Conservation (phyloP, 768 basidiomycete genomes). For the Dioszegia aurantiaca region DNA sequence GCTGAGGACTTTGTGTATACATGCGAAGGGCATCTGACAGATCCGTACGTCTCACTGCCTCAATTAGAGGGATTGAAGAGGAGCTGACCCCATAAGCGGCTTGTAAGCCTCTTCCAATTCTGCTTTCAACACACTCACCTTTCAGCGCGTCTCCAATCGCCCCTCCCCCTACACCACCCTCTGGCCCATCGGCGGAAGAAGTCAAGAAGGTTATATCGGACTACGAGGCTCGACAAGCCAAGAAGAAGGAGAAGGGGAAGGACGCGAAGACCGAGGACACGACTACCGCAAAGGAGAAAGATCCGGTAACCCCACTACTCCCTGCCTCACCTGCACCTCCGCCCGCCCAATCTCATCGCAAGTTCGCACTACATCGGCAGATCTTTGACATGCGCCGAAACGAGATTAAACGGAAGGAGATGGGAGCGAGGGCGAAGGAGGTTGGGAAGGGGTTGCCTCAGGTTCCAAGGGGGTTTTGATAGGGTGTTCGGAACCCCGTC, state of each 20-base stretch:
- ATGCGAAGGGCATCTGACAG: conserved; percentile 75
- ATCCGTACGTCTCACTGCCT: conserved; percentile 61
- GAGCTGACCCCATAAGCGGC: conserved; percentile 13
- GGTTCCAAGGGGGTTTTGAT: conserved; percentile 13
- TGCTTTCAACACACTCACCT: conserved; percentile 22
- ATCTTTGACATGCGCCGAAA: conserved; percentile 74
- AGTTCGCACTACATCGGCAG: conserved; percentile 76
- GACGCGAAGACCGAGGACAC: conserved; percentile 26
- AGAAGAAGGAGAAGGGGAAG: conserved; percentile 55
- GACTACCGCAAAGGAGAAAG: conserved; percentile 26
- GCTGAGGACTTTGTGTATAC: conserved; percentile 82
- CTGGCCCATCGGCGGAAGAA: conserved; percentile 51
- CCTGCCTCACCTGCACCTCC: conserved; percentile 23
- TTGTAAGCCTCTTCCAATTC: conserved; percentile 10
- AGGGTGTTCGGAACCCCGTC: too few species aligned
- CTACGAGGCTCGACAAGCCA: conserved; percentile 76
- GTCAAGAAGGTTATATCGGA: conserved; percentile 57
- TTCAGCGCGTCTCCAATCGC: conserved; percentile 36
- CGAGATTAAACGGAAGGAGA: conserved; percentile 70
- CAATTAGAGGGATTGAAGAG: background rate
- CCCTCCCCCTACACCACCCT: conserved; percentile 51
- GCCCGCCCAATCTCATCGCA: conserved; percentile 58
- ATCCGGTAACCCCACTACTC: conserved; percentile 52
- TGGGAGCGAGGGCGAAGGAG: conserved; percentile 56
- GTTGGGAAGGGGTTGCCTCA: conserved; percentile 50